These are phyloP conservation scores for Litsea cubeba DNA, from an alignment of 164 flowering plant species.

Conservation along the genomic window DNA sequence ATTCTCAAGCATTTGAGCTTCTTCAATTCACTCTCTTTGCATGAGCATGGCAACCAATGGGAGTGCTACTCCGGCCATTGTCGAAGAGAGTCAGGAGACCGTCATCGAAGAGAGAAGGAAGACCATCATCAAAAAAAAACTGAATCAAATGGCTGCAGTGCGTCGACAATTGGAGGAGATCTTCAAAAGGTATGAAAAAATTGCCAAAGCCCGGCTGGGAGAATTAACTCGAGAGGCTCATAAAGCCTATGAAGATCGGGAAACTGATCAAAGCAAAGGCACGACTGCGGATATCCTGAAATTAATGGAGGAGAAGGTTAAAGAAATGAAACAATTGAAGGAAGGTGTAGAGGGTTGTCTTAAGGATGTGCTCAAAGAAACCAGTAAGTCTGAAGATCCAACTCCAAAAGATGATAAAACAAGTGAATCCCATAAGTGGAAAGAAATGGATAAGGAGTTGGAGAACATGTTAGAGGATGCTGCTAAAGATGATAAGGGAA, in stretches of 20 bases:
- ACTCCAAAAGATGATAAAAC: not conserved
- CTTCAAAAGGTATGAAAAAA: not conserved
- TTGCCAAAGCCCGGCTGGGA: not conserved
- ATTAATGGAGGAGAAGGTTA: not conserved
- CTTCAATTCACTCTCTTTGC: not conserved
- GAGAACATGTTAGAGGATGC: conserved; percentile 4
- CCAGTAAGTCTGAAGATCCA: not conserved
- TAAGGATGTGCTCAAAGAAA: too few species aligned
- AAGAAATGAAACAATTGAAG: not conserved
- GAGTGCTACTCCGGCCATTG: not conserved
- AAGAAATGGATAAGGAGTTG: not conserved
- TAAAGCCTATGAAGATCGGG: not conserved
- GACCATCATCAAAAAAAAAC: too few species aligned
- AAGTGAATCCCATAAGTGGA: too few species aligned
- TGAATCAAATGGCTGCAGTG: not conserved
- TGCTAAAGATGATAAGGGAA: not conserved
- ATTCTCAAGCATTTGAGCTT: not conserved
- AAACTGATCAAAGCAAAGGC: not conserved
- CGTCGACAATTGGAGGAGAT: not conserved
- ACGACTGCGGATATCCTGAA: too few species aligned
- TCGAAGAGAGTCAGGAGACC: too few species aligned
- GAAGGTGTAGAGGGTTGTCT: not conserved
- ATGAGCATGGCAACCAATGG: not conserved
- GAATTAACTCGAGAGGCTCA: too few species aligned
- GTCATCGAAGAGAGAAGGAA: not conserved